These are phyloP conservation scores for Lupinus albus DNA, from an alignment of 306 rosid species.

Conservation along the genomic window DNA sequence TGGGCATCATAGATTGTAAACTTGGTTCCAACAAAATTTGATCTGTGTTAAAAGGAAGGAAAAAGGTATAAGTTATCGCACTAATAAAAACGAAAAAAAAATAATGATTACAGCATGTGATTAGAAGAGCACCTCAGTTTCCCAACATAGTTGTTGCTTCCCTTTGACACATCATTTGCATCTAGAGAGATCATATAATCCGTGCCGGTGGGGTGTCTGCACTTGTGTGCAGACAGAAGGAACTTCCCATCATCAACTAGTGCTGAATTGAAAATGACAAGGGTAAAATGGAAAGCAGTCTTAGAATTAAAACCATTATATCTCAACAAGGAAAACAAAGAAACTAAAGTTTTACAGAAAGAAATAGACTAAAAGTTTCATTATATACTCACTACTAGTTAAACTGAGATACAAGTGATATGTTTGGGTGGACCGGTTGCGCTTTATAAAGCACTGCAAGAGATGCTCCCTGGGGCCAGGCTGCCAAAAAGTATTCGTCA, in stretches of 20 bases:
- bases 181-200: constrained; percentile 78
- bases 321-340: constrained; percentile 21
- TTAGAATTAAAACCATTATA: constrained; percentile 27
- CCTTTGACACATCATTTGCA: constrained; percentile 79
- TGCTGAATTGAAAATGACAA: constrained; percentile 50
- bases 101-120: not conserved
- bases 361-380: constrained; percentile 25
- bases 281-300: not conserved
- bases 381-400: constrained; percentile 62
- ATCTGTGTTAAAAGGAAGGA: constrained; percentile 48
- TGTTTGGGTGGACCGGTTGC: constrained; percentile 82
- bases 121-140: constrained; percentile 67
- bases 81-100: constrained; percentile 6
- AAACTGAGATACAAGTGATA: constrained; percentile 72
- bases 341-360: constrained; percentile 16
- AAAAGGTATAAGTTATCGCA: constrained; percentile 22
- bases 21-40: constrained; percentile 94
- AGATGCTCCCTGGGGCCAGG: constrained; percentile 92
- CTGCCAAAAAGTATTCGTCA: constrained; percentile 56
- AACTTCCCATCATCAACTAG: constrained; percentile 85
- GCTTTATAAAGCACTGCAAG: constrained; percentile 82
- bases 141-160: constrained; percentile 84
- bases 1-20: constrained; percentile 87
- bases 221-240: constrained; percentile 92
- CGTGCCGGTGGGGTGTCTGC: constrained; percentile 88